Evolutionary conservation across 306 rosid species (phyloP), one percentile per base, ranked within the genome.

Genomic region (Delonix regia): DNA sequence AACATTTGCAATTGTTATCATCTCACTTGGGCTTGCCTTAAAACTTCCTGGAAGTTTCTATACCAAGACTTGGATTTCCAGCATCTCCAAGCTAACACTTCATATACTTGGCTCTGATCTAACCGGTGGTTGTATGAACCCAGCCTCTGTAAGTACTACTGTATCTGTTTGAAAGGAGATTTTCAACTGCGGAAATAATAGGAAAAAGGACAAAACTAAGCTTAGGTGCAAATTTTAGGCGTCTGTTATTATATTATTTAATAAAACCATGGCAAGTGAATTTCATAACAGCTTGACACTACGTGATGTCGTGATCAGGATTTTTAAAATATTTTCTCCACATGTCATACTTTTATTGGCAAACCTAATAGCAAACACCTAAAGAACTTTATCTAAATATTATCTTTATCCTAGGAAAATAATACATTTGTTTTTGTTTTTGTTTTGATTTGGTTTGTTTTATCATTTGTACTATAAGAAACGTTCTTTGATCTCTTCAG

Each of bases 51-150:
- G 86, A 71, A 88, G 78, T 78, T 95, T 91, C 87, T 85, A 88
- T 87, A 91, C 74, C 90, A 95, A 91, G 88, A 95, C 98, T 44
- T 95, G 99, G 99, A 95, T 95, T 78, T 89, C 95, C 69, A 91
- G 98, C 78, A 76, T 93, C 83, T 93, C 96, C 77, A 95, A 95
- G 89, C 61, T 95, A 72, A 71, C 97, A 30, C 97, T 93, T 76
- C 90, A 89, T 25, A 87, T 91, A 39, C 97, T 95, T 42, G 99
- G 99, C 74, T 91, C 98, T 61, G 98, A 93, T 86, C 86, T 95
- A 12, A 92, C 97, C 7, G 99, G 99, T 41, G 99, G 98, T 59
- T 84, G 90, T 48, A 95, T 95, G 99, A 95, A 93, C 87, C 99
- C 99, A 0, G 98, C 98, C 24, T 71, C 99, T 44, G 99, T 95